phyloP scores from a whole-genome alignment of 306 rosid species.

The Corylus heterophylla region DNA sequence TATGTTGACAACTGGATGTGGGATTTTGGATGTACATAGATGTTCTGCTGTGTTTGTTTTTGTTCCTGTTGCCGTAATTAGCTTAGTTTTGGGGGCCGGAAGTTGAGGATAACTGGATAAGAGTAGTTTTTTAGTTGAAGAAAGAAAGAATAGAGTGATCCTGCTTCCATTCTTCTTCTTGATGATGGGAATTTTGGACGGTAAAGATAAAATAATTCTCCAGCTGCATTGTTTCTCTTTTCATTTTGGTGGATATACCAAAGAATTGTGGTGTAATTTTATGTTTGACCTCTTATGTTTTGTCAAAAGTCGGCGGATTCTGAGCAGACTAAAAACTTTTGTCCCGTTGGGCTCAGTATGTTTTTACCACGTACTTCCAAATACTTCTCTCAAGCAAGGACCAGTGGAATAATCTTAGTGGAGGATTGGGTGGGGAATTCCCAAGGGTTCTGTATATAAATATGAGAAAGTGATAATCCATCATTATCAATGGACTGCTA shows the following conservation, averaged over 20 bases:
- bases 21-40: constrained; percentile 14
- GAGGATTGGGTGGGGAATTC: neutral
- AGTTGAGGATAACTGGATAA: neutral
- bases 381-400: neutral
- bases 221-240: neutral
- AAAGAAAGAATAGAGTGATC: no score
- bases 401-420: neutral
- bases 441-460: neutral
- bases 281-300: neutral
- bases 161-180: no score
- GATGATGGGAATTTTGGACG: neutral
- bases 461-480: neutral
- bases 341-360: neutral
- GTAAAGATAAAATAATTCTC: neutral
- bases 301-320: neutral
- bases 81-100: neutral
- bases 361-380: neutral
- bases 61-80: neutral
- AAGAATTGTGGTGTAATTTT: neutral
- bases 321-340: neutral
- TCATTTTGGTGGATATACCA: constrained; percentile 7
- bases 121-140: neutral
- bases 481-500: neutral
- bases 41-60: constrained; percentile 24
- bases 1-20: neutral